phyloP scores from a whole-genome alignment of 2,329 filamentous ascomycete genomes.

The Hysterium pulicare region DNA sequence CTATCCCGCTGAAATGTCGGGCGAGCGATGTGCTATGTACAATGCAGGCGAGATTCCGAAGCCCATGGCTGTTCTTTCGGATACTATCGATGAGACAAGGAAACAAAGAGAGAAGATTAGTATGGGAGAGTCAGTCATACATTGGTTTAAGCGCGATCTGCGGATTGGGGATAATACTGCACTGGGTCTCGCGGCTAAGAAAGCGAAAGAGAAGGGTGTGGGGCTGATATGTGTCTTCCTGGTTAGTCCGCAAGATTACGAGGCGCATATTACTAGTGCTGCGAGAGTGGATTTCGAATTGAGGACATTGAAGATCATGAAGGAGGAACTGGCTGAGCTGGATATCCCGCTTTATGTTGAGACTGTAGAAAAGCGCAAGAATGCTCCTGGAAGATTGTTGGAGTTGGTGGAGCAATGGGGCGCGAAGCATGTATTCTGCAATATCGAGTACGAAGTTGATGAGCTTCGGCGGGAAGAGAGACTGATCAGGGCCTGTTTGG shows the following conservation, averaged over 20 bases:
- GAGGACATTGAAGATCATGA: constrained; percentile 65
- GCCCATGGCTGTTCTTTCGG: constrained; percentile 67
- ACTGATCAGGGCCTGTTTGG: constrained; percentile 59
- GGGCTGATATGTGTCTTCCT: constrained; percentile 76
- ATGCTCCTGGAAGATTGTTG: constrained; percentile 59
- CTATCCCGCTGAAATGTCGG: constrained; percentile 85
- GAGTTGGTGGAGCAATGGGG: constrained; percentile 69
- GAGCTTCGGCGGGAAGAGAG: constrained; percentile 74
- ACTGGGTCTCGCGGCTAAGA: constrained; percentile 62
- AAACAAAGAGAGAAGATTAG: constrained; percentile 49
- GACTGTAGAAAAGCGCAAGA: constrained; percentile 63
- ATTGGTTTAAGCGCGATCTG: constrained; percentile 89
- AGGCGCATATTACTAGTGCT: constrained; percentile 72
- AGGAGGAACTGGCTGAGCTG: constrained; percentile 62
- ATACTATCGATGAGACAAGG: constrained; percentile 60
- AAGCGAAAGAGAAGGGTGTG: constrained; percentile 64
- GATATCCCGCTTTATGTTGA: constrained; percentile 78
- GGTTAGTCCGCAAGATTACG: constrained; percentile 77
- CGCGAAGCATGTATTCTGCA: constrained; percentile 72
- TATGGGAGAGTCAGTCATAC: constrained; percentile 59
- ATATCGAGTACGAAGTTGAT: constrained; percentile 90
- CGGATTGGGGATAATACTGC: constrained; percentile 70
- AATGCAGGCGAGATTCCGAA: constrained; percentile 64
- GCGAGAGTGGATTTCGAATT: constrained; percentile 77
- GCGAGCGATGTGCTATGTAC: constrained; percentile 72